Percentiles rank a stretch among this genome's conserved stretches.
These are phyloP conservation scores for Carex myosuroides DNA, from an alignment of 176 grass and related monocot species.

Conservation along the genomic window DNA sequence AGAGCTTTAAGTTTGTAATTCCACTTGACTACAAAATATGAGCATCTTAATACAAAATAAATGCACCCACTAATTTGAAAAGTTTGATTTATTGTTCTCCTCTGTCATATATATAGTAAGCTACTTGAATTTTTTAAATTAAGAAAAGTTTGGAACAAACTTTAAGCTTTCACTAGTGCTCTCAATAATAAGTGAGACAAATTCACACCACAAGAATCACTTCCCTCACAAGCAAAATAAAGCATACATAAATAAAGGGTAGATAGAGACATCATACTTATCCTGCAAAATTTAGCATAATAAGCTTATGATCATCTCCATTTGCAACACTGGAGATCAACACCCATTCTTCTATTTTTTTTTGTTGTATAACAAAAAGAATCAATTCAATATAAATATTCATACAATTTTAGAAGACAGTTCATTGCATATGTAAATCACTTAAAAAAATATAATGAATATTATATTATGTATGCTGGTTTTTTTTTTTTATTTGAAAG, in stretches of 20 bases:
- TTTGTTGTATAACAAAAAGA: not conserved
- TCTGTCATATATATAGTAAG: not conserved
- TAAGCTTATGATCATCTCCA: not conserved
- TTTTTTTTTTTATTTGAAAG: not conserved
- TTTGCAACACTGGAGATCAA: not conserved
- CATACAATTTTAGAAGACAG: not conserved
- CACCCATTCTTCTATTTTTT: not conserved
- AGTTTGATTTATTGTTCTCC: not conserved
- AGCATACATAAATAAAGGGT: conserved; percentile 9
- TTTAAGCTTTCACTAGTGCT: conserved; percentile 13
- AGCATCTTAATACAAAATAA: not conserved
- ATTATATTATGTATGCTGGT: not conserved
- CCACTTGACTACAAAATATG: not conserved
- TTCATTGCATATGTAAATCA: not conserved
- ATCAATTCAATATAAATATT: not conserved
- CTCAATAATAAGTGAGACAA: conserved; percentile 3
- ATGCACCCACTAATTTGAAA: not conserved
- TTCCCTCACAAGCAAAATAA: conserved; percentile 25
- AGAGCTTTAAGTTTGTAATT: not conserved
- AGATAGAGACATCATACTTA: conserved; percentile 25
- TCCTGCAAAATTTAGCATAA: conserved; percentile 2
- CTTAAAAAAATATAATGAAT: not conserved
- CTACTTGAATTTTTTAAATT: not conserved
- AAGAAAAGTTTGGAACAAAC: conserved; percentile 9
- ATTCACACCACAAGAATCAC: conserved; percentile 7